Percentiles rank a stretch among this genome's conserved stretches.
phyloP scores from a whole-genome alignment of 176 grass and related monocot species.

The Rhynchospora pubera region DNA sequence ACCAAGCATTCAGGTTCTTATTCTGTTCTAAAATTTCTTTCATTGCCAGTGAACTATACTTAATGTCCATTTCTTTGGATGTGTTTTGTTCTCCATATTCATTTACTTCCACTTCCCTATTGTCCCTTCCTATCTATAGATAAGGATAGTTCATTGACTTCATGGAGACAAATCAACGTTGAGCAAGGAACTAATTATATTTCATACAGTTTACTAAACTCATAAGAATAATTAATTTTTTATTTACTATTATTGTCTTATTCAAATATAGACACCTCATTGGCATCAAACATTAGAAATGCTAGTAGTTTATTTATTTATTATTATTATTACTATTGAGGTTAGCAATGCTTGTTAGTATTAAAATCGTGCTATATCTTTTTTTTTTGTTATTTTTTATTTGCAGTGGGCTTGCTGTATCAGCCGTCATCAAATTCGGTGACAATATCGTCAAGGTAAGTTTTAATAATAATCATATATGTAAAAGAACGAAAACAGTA shows the following conservation, averaged over 20 bases:
- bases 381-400: not conserved
- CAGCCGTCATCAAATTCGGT: constrained; percentile 11
- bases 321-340: too few relatives aligned
- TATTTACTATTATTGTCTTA: not conserved
- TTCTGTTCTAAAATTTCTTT: not conserved
- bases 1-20: constrained; percentile 83
- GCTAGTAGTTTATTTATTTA: too few relatives aligned
- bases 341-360: not conserved
- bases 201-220: not conserved
- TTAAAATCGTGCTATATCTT: not conserved
- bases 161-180: not conserved
- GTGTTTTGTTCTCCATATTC: not conserved
- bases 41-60: not conserved
- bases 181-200: not conserved
- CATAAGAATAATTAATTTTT: not conserved
- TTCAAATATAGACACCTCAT: not conserved
- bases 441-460: constrained; percentile 17
- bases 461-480: not conserved
- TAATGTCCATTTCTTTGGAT: not conserved
- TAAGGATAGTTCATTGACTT: not conserved
- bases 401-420: constrained; percentile 39
- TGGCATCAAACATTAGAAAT: not conserved
- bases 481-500: not conserved
- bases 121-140: constrained; percentile 3
- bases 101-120: not conserved